These are phyloP conservation scores for Pseudogymnoascus sp. DNA, from an alignment of 2,329 filamentous ascomycete genomes.

Conservation along the genomic window DNA sequence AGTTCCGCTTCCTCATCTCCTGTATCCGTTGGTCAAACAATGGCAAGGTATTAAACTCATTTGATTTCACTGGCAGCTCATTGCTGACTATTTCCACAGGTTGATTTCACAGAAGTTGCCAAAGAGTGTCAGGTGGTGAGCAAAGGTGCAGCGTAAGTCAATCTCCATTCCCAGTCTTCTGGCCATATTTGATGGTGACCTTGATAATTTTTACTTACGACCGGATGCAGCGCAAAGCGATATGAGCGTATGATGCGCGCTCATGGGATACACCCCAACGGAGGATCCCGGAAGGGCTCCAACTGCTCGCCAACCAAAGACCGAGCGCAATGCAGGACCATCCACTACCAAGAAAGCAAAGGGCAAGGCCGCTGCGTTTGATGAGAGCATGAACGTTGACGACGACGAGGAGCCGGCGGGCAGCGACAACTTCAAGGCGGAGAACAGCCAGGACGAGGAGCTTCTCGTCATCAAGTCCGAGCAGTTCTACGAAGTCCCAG, in stretches of 20 bases:
- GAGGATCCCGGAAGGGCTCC: conserved; percentile 22
- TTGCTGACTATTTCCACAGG: conserved; percentile 34
- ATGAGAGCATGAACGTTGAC: conserved; percentile 17
- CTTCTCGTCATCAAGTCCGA: background rate
- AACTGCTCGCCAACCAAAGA: conserved; percentile 16
- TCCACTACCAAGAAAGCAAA: conserved; percentile 22
- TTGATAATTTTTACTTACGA: conserved; percentile 8
- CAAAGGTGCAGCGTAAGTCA: conserved; percentile 64
- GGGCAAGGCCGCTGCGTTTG: conserved; percentile 21
- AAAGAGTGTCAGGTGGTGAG: conserved; percentile 54
- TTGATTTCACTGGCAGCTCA: background rate
- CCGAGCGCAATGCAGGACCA: conserved; percentile 12
- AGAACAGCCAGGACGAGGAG: conserved; percentile 1
- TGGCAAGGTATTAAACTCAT: conserved; percentile 47
- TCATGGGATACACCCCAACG: conserved; percentile 39
- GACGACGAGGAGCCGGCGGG: conserved; percentile 10
- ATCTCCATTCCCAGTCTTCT: background rate
- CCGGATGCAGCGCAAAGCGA: conserved; percentile 51
- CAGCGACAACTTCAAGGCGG: background rate
- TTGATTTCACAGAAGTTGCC: conserved; percentile 61
- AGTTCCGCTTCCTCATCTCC: conserved; percentile 59
- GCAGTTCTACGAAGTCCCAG: background rate
- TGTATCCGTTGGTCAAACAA: conserved; percentile 56
- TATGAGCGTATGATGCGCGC: conserved; percentile 61
- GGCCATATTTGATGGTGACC: background rate